A percentile compares a stretch with the other conserved stretches of the same genome.
Conservation (phyloP, 2,329 filamentous ascomycete species). For the Trichophyton equinum region DNA sequence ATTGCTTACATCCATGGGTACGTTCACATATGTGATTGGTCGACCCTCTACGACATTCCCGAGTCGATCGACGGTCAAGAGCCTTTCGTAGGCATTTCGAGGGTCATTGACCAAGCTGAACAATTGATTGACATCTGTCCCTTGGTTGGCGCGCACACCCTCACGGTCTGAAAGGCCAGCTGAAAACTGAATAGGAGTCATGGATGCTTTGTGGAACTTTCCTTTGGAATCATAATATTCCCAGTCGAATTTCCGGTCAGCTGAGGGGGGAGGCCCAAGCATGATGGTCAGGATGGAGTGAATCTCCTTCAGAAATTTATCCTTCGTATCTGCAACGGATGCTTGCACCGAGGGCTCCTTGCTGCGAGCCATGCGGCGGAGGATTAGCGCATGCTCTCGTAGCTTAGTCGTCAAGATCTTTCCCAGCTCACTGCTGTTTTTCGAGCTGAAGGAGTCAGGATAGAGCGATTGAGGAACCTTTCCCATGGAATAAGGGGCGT, state of each 20-base stretch:
- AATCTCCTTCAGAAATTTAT: conserved; percentile 65
- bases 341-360: conserved; percentile 27
- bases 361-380: conserved; percentile 46
- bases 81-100: conserved; percentile 57
- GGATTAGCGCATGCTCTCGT: conserved; percentile 65
- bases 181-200: conserved; percentile 61
- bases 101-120: conserved; percentile 81
- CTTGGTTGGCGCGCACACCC: conserved; percentile 45
- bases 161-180: conserved; percentile 51
- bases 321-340: conserved; percentile 45
- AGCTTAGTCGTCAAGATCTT: conserved; percentile 69
- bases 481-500: neutral
- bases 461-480: conserved; percentile 62
- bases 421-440: conserved; percentile 58
- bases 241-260: conserved; percentile 63
- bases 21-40: conserved; percentile 70
- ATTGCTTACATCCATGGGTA: conserved; percentile 45
- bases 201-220: conserved; percentile 48
- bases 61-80: conserved; percentile 64
- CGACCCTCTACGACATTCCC: conserved; percentile 71
- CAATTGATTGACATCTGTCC: conserved; percentile 52
- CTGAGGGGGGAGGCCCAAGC: conserved; percentile 63
- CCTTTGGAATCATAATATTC: conserved; percentile 60
- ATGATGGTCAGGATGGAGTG: conserved; percentile 71
- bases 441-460: conserved; percentile 69